phyloP scores from a whole-genome alignment of 371 early-diverging fungal genomes.

The Nematocida ausubeli region DNA sequence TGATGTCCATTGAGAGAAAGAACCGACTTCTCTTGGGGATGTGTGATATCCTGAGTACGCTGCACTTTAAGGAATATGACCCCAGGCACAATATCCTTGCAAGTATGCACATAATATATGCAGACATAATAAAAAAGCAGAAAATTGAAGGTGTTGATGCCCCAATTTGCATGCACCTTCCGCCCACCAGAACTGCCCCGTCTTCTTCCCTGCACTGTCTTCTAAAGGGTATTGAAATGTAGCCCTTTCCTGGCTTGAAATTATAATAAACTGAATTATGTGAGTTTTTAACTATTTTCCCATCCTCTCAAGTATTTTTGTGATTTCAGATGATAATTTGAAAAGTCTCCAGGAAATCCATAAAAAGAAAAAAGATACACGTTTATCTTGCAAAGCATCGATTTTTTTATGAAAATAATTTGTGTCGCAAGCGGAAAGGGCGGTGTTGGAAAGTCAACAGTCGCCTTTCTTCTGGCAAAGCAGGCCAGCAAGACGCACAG shows the following conservation, averaged over 20 bases:
- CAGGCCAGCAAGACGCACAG: conserved; percentile 67
- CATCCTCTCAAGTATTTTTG: no score
- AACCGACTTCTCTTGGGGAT: background rate
- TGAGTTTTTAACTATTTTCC: no score
- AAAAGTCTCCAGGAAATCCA: no score
- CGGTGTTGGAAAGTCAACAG: conserved; percentile 88
- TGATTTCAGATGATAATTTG: no score
- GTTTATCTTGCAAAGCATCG: no score
- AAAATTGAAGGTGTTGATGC: conserved; percentile 3
- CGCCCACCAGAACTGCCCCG: background rate
- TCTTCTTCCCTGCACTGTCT: conserved; percentile 18
- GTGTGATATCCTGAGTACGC: background rate
- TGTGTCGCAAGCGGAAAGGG: conserved; percentile 90
- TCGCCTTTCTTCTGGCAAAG: conserved; percentile 69
- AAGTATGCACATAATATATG: conserved; percentile 4
- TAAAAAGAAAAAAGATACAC: no score
- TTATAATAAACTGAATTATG: no score
- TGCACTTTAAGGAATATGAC: conserved; percentile 9
- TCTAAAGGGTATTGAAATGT: conserved; percentile 9
- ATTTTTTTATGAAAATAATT: conserved; percentile 55
- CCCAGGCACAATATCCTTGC: background rate
- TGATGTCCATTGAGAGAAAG: background rate
- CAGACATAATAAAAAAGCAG: background rate
- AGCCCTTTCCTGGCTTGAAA: no score
- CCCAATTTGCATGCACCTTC: background rate